Evolutionary conservation across 495 filamentous ascomycete species (phyloP).

Genomic region (Penicillium nucicola): DNA sequence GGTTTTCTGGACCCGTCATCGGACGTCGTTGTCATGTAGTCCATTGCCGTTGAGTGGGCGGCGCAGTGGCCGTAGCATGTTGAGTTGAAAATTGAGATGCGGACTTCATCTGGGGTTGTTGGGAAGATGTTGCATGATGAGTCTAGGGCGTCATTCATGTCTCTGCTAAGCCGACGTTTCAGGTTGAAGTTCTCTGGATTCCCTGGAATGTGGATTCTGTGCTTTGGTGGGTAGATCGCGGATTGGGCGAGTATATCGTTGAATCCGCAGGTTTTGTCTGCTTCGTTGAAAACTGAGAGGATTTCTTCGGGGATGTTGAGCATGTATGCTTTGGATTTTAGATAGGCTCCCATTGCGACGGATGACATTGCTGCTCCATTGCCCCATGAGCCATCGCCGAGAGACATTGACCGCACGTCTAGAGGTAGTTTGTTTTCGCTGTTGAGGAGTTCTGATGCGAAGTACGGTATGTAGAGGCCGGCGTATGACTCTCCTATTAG

Average conservation of each 20-base stretch:
- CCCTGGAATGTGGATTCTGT: constrained; percentile 32
- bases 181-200: constrained; percentile 35
- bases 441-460: constrained; percentile 32
- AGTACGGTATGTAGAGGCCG: constrained; percentile 41
- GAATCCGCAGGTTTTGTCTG: constrained; percentile 35
- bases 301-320: constrained; percentile 29
- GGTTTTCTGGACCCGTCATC: constrained; percentile 1
- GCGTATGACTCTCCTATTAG: constrained; percentile 43
- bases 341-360: constrained; percentile 23
- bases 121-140: constrained; percentile 23
- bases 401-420: constrained; percentile 33
- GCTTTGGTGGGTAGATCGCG: constrained; percentile 28
- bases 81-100: constrained; percentile 29
- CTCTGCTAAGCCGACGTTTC: constrained; percentile 14
- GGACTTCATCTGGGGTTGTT: constrained; percentile 21
- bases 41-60: constrained; percentile 33
- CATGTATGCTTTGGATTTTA: constrained; percentile 17
- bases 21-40: constrained; percentile 23
- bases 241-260: constrained; percentile 25
- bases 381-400: constrained; percentile 35
- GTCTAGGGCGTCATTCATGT: constrained; percentile 9
- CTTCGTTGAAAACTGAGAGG: constrained; percentile 23
- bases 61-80: constrained; percentile 40
- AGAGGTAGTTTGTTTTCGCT: constrained; percentile 25
- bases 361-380: constrained; percentile 32